phyloP scores from a whole-genome alignment of 2,329 filamentous ascomycete species.

The Pseudogymnoascus sp. region DNA sequence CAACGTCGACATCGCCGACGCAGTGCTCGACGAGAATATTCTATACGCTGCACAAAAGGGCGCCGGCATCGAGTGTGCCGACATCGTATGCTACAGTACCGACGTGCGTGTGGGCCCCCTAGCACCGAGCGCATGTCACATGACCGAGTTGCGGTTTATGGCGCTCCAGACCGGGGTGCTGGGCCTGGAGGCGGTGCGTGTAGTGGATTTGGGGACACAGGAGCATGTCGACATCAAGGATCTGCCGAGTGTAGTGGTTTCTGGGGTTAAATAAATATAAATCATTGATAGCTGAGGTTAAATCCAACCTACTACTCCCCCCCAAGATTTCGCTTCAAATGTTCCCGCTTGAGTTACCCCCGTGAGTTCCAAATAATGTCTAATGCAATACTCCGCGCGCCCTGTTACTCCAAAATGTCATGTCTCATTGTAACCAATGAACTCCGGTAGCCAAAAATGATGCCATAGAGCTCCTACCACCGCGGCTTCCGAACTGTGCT shows the following conservation, averaged over 20 bases:
- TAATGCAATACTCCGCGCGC: not conserved
- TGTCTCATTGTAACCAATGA: not conserved
- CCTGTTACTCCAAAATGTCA: not conserved
- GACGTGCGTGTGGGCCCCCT: slow-evolving; percentile 69
- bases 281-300: slow-evolving; percentile 4
- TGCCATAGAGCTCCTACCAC: not conserved
- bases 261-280: slow-evolving; percentile 6
- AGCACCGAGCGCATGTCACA: slow-evolving; percentile 65
- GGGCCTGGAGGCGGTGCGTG: slow-evolving; percentile 62
- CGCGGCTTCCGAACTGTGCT: not conserved
- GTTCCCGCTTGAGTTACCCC: not conserved
- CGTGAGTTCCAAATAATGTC: not conserved
- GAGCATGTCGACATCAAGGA: slow-evolving; percentile 73
- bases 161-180: slow-evolving; percentile 58
- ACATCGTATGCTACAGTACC: slow-evolving; percentile 68
- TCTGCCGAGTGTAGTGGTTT: slow-evolving; percentile 60
- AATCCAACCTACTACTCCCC: not conserved
- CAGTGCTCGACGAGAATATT: slow-evolving; percentile 64
- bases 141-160: slow-evolving; percentile 65
- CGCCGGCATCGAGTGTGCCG: slow-evolving; percentile 54
- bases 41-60: slow-evolving; percentile 65
- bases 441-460: not conserved
- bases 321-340: slow-evolving; percentile 2
- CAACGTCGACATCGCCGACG: slow-evolving; percentile 46
- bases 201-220: slow-evolving; percentile 66